Evolutionary conservation across 257 asterid species (phyloP).

Genomic region (Solanum piurae): DNA sequence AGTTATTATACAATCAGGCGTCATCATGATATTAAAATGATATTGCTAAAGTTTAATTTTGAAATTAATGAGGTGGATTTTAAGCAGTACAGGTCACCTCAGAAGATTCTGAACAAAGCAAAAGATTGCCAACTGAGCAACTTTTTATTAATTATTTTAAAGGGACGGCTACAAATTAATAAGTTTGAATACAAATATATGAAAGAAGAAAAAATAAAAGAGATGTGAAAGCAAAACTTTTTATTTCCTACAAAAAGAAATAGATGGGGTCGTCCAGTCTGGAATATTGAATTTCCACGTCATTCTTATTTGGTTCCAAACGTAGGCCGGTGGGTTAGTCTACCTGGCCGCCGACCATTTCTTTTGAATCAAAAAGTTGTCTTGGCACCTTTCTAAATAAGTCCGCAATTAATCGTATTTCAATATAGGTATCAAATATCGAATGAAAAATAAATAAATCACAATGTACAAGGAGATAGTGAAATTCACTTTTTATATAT

Average conservation of each 20-base stretch:
- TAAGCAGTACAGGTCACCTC: not conserved
- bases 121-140: not conserved
- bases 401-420: fast-evolving
- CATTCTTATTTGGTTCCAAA: not conserved
- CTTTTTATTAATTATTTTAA: not conserved
- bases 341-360: not conserved
- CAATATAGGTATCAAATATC: too few species aligned
- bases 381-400: too few species aligned
- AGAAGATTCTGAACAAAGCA: not conserved
- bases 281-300: not conserved
- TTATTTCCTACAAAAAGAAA: not conserved
- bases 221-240: not conserved
- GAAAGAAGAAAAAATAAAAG: not conserved
- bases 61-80: not conserved
- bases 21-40: not conserved
- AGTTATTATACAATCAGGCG: too few species aligned
- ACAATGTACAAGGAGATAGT: too few species aligned
- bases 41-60: not conserved
- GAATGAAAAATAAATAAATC: too few species aligned
- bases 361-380: not conserved
- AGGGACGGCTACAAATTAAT: not conserved
- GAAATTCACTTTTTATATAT: fast-evolving
- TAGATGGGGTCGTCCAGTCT: not conserved
- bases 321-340: not conserved
- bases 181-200: not conserved